Evolutionary conservation across 306 rosid species (phyloP).

Genomic region (Quercus dentata): DNA sequence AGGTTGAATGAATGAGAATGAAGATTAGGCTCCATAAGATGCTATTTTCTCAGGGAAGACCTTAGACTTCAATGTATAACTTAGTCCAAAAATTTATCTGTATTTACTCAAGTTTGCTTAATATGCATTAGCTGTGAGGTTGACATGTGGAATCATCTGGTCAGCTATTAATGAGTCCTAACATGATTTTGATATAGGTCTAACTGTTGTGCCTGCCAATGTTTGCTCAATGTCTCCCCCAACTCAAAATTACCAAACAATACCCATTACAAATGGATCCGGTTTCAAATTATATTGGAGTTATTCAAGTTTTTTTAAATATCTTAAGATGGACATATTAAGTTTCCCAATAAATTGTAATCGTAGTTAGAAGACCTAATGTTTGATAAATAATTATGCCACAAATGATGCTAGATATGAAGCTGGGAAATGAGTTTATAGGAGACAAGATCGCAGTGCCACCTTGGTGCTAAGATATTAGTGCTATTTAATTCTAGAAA

Average conservation of each 20-base stretch:
- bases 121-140: not conserved
- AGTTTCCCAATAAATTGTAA: not conserved
- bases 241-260: not conserved
- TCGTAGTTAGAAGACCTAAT: not conserved
- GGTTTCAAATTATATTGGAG: not conserved
- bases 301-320: not conserved
- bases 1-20: too few relatives aligned
- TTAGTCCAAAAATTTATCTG: not conserved
- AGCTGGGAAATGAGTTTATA: not conserved
- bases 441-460: constrained; percentile 8
- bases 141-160: not conserved
- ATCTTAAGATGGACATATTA: not conserved
- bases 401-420: not conserved
- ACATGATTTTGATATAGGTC: not conserved
- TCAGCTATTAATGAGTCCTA: not conserved
- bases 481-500: not conserved
- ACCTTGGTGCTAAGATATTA: not conserved
- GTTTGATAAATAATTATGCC: not conserved
- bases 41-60: too few relatives aligned
- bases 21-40: too few relatives aligned
- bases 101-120: not conserved
- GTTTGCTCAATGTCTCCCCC: not conserved
- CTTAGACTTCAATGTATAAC: too few relatives aligned
- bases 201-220: not conserved
- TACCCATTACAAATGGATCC: not conserved